A percentile compares a stretch with the other conserved stretches of the same genome.
Evolutionary conservation across 2,329 filamentous ascomycete species (phyloP).

Genomic region (Plectosphaerella cucumerina): DNA sequence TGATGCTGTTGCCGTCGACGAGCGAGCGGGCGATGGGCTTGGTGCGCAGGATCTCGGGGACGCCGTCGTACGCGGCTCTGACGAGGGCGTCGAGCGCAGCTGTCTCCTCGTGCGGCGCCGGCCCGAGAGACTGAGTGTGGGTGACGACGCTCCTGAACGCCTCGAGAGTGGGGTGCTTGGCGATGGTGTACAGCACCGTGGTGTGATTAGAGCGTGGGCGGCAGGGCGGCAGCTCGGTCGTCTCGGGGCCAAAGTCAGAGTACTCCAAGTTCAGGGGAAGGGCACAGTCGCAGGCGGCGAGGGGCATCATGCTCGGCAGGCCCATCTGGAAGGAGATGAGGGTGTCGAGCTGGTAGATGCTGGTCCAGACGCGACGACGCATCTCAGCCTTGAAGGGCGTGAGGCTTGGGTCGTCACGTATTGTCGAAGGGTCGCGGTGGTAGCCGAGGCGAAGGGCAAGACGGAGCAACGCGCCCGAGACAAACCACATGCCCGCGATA

Average conservation of each 20-base stretch:
- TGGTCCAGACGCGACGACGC: conserved; percentile 32
- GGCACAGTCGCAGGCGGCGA: conserved; percentile 27
- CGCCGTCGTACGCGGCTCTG: conserved; percentile 11
- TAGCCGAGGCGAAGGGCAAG: conserved; percentile 36
- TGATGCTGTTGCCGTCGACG: conserved; percentile 17
- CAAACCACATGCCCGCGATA: conserved; percentile 31
- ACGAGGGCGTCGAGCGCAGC: conserved; percentile 16
- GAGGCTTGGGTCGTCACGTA: conserved; percentile 18
- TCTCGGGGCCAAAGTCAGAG: conserved; percentile 27
- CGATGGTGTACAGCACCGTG: conserved; percentile 19
- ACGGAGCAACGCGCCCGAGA: conserved; percentile 31
- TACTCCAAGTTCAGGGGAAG: conserved; percentile 34
- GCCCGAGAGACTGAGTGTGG: conserved; percentile 10
- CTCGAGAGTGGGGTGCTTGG: conserved; percentile 20
- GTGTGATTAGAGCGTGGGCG: conserved; percentile 12
- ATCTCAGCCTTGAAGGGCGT: conserved; percentile 35
- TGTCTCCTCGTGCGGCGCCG: conserved; percentile 10
- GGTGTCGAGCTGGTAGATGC: conserved; percentile 36
- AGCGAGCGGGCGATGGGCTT: conserved; percentile 19
- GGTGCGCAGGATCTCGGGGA: conserved; percentile 20
- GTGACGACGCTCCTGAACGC: conserved; percentile 18
- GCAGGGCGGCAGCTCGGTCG: conserved; percentile 25
- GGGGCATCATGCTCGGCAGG: conserved; percentile 40
- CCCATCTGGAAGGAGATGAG: conserved; percentile 43
- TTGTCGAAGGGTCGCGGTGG: conserved; percentile 32